Evolutionary conservation across 441 rosid species (phyloP), one percentile per base, ranked within the genome.

Genomic region (Populus tomentosa): DNA sequence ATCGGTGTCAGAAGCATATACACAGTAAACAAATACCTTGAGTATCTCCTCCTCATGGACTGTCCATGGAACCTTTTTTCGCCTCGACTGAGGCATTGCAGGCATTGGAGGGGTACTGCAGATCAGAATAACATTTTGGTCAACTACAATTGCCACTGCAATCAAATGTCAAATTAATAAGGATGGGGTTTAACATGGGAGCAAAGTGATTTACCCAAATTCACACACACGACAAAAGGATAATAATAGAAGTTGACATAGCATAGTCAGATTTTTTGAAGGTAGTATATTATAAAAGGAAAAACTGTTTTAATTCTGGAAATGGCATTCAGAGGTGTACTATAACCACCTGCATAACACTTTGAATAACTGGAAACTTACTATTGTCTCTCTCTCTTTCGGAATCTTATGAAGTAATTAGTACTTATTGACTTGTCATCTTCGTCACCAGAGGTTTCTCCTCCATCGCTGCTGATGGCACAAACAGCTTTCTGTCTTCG

Each of bases 41-140:
- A 86, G 87, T 70, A 78, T 82, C 75, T 85, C 82, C 79, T 87
- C 92, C 80, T 89, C 91, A 63, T 82, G 40, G 21, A 80, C 76
- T 59, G 85, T 88, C 91, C 90, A 88, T 7, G 79, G 83, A 78
- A 84, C 67, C 75, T 74, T 86, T 76, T 76, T 84, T 65, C 87
- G 77, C 78, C 85, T 82, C 72, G 24, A 70, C 70, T 70, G 83
- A 72, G 85, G 83, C 18, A 35, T 68, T 36, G 76, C 36, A 59
- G 85, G 83, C 18, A 35, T 68, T 36, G 76, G 32, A 59, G 89
- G 83, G 77, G 77, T 63, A 53, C 89, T 87, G 82, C 84, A 78
- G 68, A 78, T 46, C 20, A 70, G 63, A 74, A 81, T 35, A 66
- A 38, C 8, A n/a, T 63, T 23, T 69, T 42, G 16, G 28, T 42